A percentile compares a stretch with the other conserved stretches of the same genome.
Conservation (phyloP, 2,329 filamentous ascomycete species). For the Zymoseptoria ardabiliae region DNA sequence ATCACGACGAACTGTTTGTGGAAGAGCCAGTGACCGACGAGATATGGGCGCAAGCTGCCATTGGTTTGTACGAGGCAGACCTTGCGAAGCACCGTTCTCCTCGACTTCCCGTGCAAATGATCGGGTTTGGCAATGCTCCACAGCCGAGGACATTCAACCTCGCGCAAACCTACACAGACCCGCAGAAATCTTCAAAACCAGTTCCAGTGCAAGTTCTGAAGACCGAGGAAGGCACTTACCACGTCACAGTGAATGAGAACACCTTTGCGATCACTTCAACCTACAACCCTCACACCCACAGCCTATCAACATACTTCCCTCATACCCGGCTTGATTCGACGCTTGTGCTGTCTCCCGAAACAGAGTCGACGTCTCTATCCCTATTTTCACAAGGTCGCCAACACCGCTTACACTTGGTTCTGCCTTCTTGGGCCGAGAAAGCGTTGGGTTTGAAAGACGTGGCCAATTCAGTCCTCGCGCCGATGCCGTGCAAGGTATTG, state of each 20-base stretch:
- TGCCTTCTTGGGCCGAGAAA: conserved; percentile 77
- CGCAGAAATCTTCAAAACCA: conserved; percentile 31
- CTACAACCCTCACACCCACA: conserved; percentile 39
- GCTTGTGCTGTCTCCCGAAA: conserved; percentile 56
- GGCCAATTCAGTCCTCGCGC: conserved; percentile 75
- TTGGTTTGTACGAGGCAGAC: conserved; percentile 52
- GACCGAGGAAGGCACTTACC: conserved; percentile 44
- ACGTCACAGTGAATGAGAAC: conserved; percentile 38
- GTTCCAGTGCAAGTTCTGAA: conserved; percentile 44
- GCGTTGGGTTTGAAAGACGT: conserved; percentile 76
- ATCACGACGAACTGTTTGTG: conserved; percentile 70
- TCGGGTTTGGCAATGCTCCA: conserved; percentile 52
- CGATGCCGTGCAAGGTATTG: conserved; percentile 96
- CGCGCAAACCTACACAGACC: conserved; percentile 40
- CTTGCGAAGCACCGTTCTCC: conserved; percentile 39
- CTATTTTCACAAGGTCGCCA: conserved; percentile 66
- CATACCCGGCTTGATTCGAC: conserved; percentile 72
- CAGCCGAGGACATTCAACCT: conserved; percentile 57
- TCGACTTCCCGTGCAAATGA: conserved; percentile 27
- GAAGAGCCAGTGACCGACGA: conserved; percentile 55
- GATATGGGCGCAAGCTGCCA: conserved; percentile 76
- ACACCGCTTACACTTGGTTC: conserved; percentile 48
- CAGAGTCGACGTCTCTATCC: conserved; percentile 46
- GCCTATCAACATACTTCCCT: conserved; percentile 70
- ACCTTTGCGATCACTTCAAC: conserved; percentile 38